phyloP scores from a whole-genome alignment of 2,329 filamentous ascomycete species.

The Diaporthe capsici region DNA sequence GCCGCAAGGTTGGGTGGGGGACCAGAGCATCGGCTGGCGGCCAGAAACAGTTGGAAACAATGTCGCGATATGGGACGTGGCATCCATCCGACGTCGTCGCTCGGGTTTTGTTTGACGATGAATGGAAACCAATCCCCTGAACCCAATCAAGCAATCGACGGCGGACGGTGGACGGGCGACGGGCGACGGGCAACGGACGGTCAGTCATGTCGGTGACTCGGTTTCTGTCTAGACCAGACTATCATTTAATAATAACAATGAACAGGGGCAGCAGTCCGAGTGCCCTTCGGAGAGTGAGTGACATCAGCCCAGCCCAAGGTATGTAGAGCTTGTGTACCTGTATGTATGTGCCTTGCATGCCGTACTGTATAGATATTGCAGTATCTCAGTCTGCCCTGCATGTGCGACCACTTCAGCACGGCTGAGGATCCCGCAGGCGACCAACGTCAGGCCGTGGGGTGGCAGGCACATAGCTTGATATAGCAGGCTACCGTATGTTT shows the following conservation, averaged over 20 bases:
- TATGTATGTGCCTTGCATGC: conserved; percentile 29
- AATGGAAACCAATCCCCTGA: conserved; percentile 15
- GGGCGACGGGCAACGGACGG: conserved; percentile 1
- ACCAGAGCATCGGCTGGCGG: conserved; percentile 11
- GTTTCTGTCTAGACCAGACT: neutral
- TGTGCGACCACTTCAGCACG: conserved; percentile 8
- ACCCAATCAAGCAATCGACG: conserved; percentile 17
- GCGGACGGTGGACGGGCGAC: neutral
- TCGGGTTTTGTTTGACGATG: conserved; percentile 23
- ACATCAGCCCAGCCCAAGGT: conserved; percentile 27
- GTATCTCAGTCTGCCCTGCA: neutral
- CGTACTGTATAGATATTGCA: conserved; percentile 1
- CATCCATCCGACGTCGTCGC: conserved; percentile 12
- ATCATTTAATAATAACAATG: conserved; percentile 1
- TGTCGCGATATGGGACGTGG: conserved; percentile 28
- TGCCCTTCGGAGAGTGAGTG: neutral
- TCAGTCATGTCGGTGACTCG: conserved; percentile 17
- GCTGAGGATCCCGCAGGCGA: conserved; percentile 23
- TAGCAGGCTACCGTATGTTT: neutral
- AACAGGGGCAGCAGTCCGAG: conserved; percentile 28
- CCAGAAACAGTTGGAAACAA: conserved; percentile 31
- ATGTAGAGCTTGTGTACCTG: neutral
- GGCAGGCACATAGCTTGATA: neutral
- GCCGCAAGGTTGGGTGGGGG: conserved; percentile 10
- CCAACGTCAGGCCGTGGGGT: conserved; percentile 1